Base-by-base conservation (phyloP, 2,329 filamentous ascomycete genomes). In the Leptographium wingfieldii region DNA sequence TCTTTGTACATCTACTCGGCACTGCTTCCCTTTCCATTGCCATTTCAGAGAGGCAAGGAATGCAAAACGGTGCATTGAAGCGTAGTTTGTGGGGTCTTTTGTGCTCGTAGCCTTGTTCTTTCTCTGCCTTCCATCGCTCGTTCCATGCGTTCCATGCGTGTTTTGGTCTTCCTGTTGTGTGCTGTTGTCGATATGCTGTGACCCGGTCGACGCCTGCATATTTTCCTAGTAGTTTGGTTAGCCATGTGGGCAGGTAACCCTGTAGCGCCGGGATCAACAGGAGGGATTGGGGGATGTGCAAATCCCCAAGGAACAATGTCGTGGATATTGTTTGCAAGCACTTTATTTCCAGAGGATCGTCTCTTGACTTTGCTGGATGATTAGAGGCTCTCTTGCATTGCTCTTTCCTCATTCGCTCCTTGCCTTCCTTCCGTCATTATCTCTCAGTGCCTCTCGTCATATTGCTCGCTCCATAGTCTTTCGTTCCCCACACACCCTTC, bases 111-210 rank as follows among this genome's bases (percentile, higher is more conserved):
- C 27, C 33, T 43, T 6, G 2, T 27, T 7, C 35, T 55, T 31
- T 35, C 22, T 3, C 27, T 29, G 43, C 25, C 27, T 49, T 33
- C 43, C 29, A 48, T 49, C 16, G 3, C 55, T 40, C 49, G 35
- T 58, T 58, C 56, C 56, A 53, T 58, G 31, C 56, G 27, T 53
- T 55, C 57, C 35, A 58, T 35, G 48, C 49, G 56, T 52, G 25
- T 31, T 57, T 51, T 53, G 22, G 25, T 40, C 31, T 22, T 38
- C 12, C 35, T 58, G 56, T 33, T 29, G 55, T 56, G 55, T 56
- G 22, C 55, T 56, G 54, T 43, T 22, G 3, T 43, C 6, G 27
- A 25, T 27, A 22, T 31, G 35, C 12, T 16, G 38, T 56, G 22
- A 3, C 31, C n/a, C 53, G 19, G 33, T 4, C 25, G 6, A 35